Evolutionary conservation across 164 flowering plant species (phyloP).

Genomic region (Kingdonia uniflora): DNA sequence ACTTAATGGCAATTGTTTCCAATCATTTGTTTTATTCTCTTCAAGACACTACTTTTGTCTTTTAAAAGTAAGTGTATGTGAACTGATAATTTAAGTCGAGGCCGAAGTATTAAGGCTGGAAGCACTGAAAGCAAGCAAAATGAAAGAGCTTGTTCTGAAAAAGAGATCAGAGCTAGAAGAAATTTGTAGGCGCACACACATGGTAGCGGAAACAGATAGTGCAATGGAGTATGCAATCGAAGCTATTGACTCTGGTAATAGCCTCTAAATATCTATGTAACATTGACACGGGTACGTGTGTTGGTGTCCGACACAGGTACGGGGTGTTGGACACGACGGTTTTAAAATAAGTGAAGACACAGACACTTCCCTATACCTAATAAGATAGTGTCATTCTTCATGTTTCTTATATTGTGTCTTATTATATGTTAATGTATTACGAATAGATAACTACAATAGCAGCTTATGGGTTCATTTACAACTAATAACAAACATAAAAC

Average conservation of each 20-base stretch:
- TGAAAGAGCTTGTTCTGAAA: constrained; percentile 88
- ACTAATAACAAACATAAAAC: too few species aligned
- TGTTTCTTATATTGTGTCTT: too few species aligned
- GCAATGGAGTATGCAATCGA: constrained; percentile 45
- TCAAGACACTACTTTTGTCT: neutral
- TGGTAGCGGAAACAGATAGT: constrained; percentile 47
- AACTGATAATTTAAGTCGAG: constrained; percentile 49
- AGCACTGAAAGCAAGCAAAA: constrained; percentile 74
- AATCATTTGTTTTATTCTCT: neutral
- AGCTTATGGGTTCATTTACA: too few species aligned
- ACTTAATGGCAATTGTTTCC: neutral
- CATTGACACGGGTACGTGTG: too few species aligned
- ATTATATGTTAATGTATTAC: too few species aligned
- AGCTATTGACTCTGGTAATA: constrained; percentile 70
- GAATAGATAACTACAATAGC: too few species aligned
- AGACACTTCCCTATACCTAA: too few species aligned
- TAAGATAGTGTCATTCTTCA: too few species aligned
- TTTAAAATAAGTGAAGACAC: too few species aligned
- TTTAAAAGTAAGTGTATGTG: neutral
- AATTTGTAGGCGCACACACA: constrained; percentile 58
- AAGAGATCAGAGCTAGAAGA: constrained; percentile 82
- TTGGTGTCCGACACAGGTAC: too few species aligned
- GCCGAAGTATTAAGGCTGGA: constrained; percentile 77
- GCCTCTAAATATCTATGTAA: too few species aligned
- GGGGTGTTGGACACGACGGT: too few species aligned